These are phyloP conservation scores for Coprinopsis sp. DNA, from an alignment of 768 basidiomycete species.

Conservation along the genomic window DNA sequence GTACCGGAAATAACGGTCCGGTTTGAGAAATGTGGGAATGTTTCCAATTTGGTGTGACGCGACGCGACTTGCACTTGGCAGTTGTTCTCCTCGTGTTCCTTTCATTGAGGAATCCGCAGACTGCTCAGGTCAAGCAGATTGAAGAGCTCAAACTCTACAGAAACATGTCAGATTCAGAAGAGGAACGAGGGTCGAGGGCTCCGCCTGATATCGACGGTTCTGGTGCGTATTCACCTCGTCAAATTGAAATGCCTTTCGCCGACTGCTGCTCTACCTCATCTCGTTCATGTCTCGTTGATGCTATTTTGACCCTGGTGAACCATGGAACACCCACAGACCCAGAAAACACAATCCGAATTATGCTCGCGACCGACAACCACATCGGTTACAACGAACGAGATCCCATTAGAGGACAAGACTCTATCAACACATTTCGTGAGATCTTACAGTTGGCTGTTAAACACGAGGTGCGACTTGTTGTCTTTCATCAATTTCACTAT, in stretches of 20 bases:
- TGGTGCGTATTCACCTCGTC: slow-evolving; percentile 18
- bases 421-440: slow-evolving; percentile 92
- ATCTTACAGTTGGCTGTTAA: slow-evolving; percentile 89
- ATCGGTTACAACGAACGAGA: slow-evolving; percentile 95
- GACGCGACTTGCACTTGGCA: too few relatives aligned
- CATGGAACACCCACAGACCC: slow-evolving; percentile 32
- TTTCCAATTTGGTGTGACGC: too few relatives aligned
- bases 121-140: too few relatives aligned
- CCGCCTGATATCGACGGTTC: slow-evolving; percentile 17
- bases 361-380: slow-evolving; percentile 95
- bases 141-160: slow-evolving; percentile 3
- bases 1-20: too few relatives aligned
- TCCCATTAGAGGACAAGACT: slow-evolving; percentile 90
- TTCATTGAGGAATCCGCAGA: too few relatives aligned
- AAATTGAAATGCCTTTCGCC: too few relatives aligned
- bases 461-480: slow-evolving; percentile 55
- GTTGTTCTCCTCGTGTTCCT: too few relatives aligned
- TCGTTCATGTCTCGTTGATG: too few relatives aligned
- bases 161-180: slow-evolving; percentile 19
- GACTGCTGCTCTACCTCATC: too few relatives aligned
- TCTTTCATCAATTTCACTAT: background rate
- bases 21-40: too few relatives aligned
- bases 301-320: background rate
- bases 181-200: slow-evolving; percentile 15
- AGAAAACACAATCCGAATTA: slow-evolving; percentile 71